phyloP scores from a whole-genome alignment of 116 monocot species.

The Dioscorea cayenensis region DNA sequence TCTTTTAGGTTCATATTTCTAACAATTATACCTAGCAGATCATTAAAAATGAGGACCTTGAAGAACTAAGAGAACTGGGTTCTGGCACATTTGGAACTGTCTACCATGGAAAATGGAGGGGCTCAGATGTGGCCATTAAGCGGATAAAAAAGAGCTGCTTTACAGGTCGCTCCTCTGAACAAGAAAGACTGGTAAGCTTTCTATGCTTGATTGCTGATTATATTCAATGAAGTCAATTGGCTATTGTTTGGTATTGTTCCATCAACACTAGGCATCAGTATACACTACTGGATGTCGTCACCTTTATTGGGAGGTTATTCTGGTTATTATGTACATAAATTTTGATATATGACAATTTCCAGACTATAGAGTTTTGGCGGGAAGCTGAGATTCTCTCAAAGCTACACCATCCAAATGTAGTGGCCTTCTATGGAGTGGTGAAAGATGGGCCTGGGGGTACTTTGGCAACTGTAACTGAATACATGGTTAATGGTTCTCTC shows the following conservation, averaged over 20 bases:
- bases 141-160: constrained; percentile 96
- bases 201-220: not conserved
- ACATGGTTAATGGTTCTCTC: constrained; percentile 97
- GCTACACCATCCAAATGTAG: constrained; percentile 98
- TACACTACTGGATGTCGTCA: not conserved
- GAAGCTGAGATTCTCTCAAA: constrained; percentile 96
- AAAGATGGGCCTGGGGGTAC: constrained; percentile 84
- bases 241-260: not conserved
- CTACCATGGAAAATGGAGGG: constrained; percentile 99
- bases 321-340: not conserved
- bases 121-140: constrained; percentile 95
- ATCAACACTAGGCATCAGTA: not conserved
- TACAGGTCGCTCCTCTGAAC: constrained; percentile 84
- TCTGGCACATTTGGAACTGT: constrained; percentile 98
- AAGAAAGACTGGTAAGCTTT: constrained; percentile 75
- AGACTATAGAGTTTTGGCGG: constrained; percentile 92
- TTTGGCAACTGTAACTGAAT: constrained; percentile 90
- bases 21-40: constrained; percentile 30
- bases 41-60: constrained; percentile 92
- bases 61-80: constrained; percentile 88
- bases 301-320: not conserved
- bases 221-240: not conserved
- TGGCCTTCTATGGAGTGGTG: constrained; percentile 96
- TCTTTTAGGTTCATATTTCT: not conserved
- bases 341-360: not conserved